Evolutionary conservation across 2,329 filamentous ascomycete genomes (phyloP), one percentile per base, ranked within the genome.

Genomic region (Cytospora chrysosperma): DNA sequence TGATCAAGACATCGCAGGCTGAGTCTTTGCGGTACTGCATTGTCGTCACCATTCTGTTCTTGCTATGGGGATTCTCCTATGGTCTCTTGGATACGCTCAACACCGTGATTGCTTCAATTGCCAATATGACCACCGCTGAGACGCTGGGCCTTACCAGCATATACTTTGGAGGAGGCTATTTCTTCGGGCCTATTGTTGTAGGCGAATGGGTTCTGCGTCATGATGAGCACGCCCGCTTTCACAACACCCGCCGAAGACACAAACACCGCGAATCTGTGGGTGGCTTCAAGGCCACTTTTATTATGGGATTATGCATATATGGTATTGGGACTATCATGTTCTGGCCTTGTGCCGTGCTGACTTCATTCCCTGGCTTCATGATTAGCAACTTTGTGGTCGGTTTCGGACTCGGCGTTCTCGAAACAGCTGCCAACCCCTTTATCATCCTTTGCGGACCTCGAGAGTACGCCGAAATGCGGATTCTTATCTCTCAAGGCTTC

Each of bases 11-110:
- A 62, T 86, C 84, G 1, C 81, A 81, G 1, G 73, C 76, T 13
- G 89, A 93, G 67, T 90, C 88, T 0, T 77, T 90, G 68, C 89
- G 87, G 67, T 91, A 92, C 67, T 88, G 90, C 70, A 82, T 84
- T 19, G 80, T 92, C 67, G 92, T 96, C 26, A 91, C 90, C 1
- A 83, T 93, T 8, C 79, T 97, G 0, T 96, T 97, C 76, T 87
- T 96, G 67, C 79, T 97, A 3, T 96, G 92, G 93, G 93, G 93
- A 0, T 89, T 97, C 63, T 93, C 92, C 0, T 97, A 97, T 69
- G 93, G 93, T 0, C 82, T 97, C 2, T 80, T 97, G 3, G 92
- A 95, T 70, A 89, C 88, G 0, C 82, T 97, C 30, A 96, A 96
- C 72, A 83, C 82, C 24, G 86, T 86, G 27, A 88, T 92, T 59